Conservation (phyloP, 352 stramenopile species). For the Globisporangium spinosum region DNA sequence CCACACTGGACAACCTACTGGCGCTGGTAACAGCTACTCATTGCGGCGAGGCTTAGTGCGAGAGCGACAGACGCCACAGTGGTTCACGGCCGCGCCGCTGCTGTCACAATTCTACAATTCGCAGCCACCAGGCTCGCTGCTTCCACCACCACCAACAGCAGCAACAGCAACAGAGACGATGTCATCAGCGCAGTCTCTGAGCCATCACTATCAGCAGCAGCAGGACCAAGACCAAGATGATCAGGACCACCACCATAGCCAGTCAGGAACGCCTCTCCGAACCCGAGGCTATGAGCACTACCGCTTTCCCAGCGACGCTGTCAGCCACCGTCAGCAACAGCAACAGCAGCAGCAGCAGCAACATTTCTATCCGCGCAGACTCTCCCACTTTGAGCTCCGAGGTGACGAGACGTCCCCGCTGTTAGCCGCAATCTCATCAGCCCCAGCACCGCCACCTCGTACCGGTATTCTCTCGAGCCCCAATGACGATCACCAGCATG, state of each 20-base stretch:
- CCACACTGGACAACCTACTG: background rate
- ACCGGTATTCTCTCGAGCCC: background rate
- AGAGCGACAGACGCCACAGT: constrained; percentile 16
- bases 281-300: constrained; percentile 2
- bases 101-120: constrained; percentile 15
- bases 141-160: background rate
- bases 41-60: background rate
- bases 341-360: background rate
- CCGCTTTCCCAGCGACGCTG: background rate
- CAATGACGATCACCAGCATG: constrained; percentile 1
- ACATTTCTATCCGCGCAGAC: constrained; percentile 1
- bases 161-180: background rate
- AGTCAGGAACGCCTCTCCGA: background rate
- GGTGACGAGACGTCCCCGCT: constrained; percentile 1
- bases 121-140: background rate
- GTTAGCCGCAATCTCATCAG: background rate
- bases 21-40: background rate
- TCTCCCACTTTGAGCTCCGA: constrained; percentile 9
- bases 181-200: background rate
- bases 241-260: background rate
- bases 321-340: background rate
- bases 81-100: constrained; percentile 17
- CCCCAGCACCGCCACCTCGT: background rate
- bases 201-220: background rate
- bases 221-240: background rate